These are phyloP conservation scores for Aureobasidium melanogenum DNA, from an alignment of 2,329 filamentous ascomycete species.

Conservation along the genomic window DNA sequence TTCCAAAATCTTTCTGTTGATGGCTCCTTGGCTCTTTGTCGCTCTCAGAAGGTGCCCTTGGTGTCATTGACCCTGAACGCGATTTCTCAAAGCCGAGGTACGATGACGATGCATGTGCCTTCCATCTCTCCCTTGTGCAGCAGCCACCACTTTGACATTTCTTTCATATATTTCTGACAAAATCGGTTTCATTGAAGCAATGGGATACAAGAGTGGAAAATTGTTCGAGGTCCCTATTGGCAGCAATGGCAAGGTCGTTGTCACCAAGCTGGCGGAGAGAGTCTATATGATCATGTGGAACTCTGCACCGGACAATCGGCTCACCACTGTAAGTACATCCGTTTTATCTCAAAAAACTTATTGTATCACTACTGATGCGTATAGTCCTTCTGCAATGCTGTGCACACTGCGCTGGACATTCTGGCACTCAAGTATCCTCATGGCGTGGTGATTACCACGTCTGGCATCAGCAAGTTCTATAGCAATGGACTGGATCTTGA, in stretches of 20 bases:
- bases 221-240: constrained; percentile 25
- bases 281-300: constrained; percentile 67
- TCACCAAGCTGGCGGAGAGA: constrained; percentile 49
- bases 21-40: neutral
- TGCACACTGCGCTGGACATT: constrained; percentile 65
- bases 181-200: neutral
- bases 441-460: constrained; percentile 73
- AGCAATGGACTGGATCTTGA: constrained; percentile 73
- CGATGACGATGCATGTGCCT: constrained; percentile 1
- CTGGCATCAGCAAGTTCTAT: constrained; percentile 69
- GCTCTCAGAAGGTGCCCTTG: neutral
- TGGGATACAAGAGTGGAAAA: constrained; percentile 1
- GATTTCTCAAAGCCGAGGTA: neutral
- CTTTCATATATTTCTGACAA: neutral
- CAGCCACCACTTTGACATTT: neutral
- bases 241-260: constrained; percentile 36
- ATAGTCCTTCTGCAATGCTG: constrained; percentile 52
- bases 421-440: constrained; percentile 57
- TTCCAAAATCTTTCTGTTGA: neutral
- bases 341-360: neutral
- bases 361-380: neutral
- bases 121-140: neutral
- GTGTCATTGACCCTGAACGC: neutral
- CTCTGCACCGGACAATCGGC: constrained; percentile 66
- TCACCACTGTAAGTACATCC: constrained; percentile 43